Conservation (phyloP, 129 eudicot genomes). For the Centaurea solstitialis region DNA sequence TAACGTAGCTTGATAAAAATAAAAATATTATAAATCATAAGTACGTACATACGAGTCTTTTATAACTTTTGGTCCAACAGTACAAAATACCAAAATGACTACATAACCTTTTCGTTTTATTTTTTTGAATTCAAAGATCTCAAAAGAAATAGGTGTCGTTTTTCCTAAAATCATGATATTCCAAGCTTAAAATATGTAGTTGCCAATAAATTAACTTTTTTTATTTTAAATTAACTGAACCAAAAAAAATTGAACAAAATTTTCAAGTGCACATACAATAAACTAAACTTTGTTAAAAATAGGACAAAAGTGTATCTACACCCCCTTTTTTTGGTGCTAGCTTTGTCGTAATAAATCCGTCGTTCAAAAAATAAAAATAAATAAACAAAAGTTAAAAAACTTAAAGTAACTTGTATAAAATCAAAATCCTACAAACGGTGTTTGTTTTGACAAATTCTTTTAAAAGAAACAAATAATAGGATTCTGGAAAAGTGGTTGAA, state of each 20-base stretch:
- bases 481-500: neutral
- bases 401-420: neutral
- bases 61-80: neutral
- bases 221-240: too few species aligned
- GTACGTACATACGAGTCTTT: neutral
- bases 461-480: neutral
- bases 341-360: too few species aligned
- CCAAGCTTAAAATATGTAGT: neutral
- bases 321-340: too few species aligned
- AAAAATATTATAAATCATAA: neutral
- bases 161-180: neutral
- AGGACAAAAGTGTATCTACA: neutral
- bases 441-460: neutral
- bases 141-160: neutral
- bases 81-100: neutral
- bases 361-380: too few species aligned
- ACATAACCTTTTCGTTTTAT: too few species aligned
- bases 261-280: neutral
- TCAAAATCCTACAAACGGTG: neutral
- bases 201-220: too few species aligned
- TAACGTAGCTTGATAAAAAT: neutral
- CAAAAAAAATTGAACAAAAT: too few species aligned
- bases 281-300: too few species aligned
- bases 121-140: neutral
- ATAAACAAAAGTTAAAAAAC: neutral